A percentile compares a stretch with the other conserved stretches of the same genome.
Conservation (phyloP, 1,284 basidiomycete genomes). For the Peniophora sp. region DNA sequence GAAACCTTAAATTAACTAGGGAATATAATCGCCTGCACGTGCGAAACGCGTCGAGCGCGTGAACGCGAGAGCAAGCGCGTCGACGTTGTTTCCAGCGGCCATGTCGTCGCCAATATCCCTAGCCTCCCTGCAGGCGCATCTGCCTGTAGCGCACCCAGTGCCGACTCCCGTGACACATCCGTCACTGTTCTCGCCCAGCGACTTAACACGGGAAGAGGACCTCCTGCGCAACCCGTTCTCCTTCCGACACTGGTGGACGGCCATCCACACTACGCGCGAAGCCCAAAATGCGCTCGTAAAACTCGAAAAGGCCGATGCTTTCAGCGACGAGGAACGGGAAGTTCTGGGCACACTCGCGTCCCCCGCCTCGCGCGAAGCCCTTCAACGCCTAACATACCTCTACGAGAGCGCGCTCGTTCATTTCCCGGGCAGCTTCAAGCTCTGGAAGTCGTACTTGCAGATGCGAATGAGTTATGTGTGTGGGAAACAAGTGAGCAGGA, state of each 20-base stretch:
- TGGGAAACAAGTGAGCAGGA: constrained; percentile 65
- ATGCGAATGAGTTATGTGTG: constrained; percentile 84
- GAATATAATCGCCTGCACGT: too few species aligned
- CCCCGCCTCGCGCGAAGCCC: constrained; percentile 60
- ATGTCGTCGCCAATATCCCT: too few species aligned
- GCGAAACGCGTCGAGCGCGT: too few species aligned
- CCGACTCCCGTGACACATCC: constrained; percentile 78
- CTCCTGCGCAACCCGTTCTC: constrained; percentile 90
- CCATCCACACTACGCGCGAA: constrained; percentile 76
- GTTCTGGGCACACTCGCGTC: constrained; percentile 73
- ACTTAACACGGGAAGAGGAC: constrained; percentile 90
- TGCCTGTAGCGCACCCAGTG: constrained; percentile 80
- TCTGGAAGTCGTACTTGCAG: constrained; percentile 91
- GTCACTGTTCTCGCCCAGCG: constrained; percentile 67
- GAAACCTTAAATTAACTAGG: too few species aligned
- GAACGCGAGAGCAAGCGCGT: too few species aligned
- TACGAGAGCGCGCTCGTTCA: constrained; percentile 89
- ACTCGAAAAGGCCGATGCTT: constrained; percentile 38
- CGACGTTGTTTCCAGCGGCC: too few species aligned
- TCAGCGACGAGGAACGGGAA: constrained; percentile 38
- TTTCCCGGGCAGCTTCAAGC: constrained; percentile 86
- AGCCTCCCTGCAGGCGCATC: constrained; percentile 41
- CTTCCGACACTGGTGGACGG: constrained; percentile 87
- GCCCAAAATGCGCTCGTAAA: constrained; percentile 50
- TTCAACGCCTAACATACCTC: constrained; percentile 82